Base-by-base conservation (phyloP, 768 basidiomycete species). In the Leccinum barrowsii region DNA sequence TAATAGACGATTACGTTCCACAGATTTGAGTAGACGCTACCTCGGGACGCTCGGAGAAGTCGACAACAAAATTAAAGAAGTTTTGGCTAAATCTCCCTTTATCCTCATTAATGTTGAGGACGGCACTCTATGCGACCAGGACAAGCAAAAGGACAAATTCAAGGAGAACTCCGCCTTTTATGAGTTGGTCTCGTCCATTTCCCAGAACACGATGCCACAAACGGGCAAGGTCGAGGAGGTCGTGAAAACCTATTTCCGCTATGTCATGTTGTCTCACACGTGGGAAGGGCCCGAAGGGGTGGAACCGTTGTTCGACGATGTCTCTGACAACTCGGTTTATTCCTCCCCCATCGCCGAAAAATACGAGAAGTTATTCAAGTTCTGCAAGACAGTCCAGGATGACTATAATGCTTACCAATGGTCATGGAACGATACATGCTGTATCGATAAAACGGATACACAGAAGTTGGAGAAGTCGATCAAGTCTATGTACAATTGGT, bases 191-290 rank as follows among this genome's bases (percentile, higher is more conserved):
- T 59, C 58, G 2, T 64, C 46, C n/a, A 52, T 40, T 30, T 44
- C 56, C 5, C 50, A n/a, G 5, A 30, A 4, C 17, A 32, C 17
- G 46, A 22, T 5, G n/a, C 56, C 8, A 15, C 24, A 63, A 37
- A 34, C 6, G 12, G 8, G n/a, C 1, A 47, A 12, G n/a, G 57
- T 63, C 44, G 26, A 56, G 21, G n/a, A 26, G 6, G 55, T 35
- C 5, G 57, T 63, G 6, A 22, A 32, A 15, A 2, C 2, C 2
- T 65, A 61, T 32, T 64, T 64, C 46, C 24, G 1, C 15, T 65
- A 61, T 21, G 63, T 64, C 37, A 65, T 64, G 64, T 48, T 65
- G 46, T 65, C 64, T 24, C 64, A 65, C 6, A 58, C 55, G 1
- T 65, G 64, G 64, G 59, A 56, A 21, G 26, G 26, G 26, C 26